Conservation (phyloP, 2,329 filamentous ascomycete genomes). For the Alternaria arbusti region DNA sequence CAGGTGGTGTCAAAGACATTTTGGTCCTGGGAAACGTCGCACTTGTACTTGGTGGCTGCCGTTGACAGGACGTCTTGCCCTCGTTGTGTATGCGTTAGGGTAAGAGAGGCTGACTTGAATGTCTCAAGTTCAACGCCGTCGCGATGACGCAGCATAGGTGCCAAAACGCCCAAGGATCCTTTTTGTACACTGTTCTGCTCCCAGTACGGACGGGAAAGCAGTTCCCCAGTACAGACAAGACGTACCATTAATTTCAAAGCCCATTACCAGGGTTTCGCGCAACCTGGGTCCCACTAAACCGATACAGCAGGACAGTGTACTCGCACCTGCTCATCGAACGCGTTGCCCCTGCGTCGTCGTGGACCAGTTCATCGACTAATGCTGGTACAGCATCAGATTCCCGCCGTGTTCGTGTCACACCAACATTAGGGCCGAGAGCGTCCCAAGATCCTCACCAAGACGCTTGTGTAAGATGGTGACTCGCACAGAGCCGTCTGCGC, state of each 20-base stretch:
- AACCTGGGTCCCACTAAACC: not conserved
- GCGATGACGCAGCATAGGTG: not conserved
- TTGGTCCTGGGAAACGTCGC: conserved; percentile 3
- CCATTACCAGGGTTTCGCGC: not conserved
- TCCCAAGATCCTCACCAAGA: not conserved
- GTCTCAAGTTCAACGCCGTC: not conserved
- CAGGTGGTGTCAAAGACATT: not conserved
- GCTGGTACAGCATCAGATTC: conserved; percentile 1
- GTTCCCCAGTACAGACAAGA: not conserved
- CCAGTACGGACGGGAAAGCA: not conserved
- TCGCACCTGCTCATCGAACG: not conserved
- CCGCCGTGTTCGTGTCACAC: conserved; percentile 4
- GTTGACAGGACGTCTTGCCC: conserved; percentile 5
- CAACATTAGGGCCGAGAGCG: not conserved
- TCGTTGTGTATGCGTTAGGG: not conserved
- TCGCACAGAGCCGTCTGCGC: conserved; percentile 9
- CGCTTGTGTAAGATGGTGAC: conserved; percentile 2
- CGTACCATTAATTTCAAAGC: not conserved
- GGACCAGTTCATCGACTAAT: not conserved
- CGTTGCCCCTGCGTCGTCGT: not conserved
- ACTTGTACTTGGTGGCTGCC: conserved; percentile 7
- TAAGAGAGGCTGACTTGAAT: not conserved
- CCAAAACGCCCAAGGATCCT: not conserved
- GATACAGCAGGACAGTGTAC: not conserved
- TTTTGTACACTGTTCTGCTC: not conserved